phyloP scores from a whole-genome alignment of 2,329 filamentous ascomycete genomes.

The Pezizomycotina sp. region DNA sequence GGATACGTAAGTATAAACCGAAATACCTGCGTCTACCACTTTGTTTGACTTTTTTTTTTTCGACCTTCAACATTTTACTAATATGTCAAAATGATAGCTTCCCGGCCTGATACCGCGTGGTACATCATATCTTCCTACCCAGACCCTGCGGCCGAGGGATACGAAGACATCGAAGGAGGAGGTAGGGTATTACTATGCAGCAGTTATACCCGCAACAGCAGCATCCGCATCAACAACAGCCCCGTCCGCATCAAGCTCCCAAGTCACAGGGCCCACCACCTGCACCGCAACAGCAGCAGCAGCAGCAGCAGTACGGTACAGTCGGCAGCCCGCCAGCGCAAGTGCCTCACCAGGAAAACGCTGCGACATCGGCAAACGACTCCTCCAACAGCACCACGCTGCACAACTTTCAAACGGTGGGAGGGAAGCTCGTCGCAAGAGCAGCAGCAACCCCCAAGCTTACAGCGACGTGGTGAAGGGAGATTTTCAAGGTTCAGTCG shows the following conservation, averaged over 20 bases:
- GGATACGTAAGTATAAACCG: conserved; percentile 41
- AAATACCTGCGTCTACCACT: no score
- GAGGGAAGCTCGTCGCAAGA: conserved; percentile 29
- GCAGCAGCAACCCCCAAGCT: conserved; percentile 49
- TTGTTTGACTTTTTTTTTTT: background rate
- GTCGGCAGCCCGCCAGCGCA: conserved; percentile 24
- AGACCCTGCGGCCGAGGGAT: conserved; percentile 51
- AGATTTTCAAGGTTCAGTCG: conserved; percentile 73
- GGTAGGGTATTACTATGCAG: conserved; percentile 66
- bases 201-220: conserved; percentile 30
- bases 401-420: conserved; percentile 23
- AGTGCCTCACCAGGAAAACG: conserved; percentile 13
- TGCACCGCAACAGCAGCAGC: conserved; percentile 27
- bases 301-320: conserved; percentile 27
- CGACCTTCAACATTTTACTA: background rate
- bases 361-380: conserved; percentile 16
- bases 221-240: conserved; percentile 24
- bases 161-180: conserved; percentile 45
- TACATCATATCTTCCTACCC: conserved; percentile 92
- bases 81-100: no score
- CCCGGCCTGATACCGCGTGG: conserved; percentile 84
- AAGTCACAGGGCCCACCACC: conserved; percentile 25
- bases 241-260: conserved; percentile 21
- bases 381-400: conserved; percentile 21
- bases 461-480: conserved; percentile 82